These are phyloP conservation scores for Rauvolfia tetraphylla DNA, from an alignment of 257 asterid species.

Conservation along the genomic window DNA sequence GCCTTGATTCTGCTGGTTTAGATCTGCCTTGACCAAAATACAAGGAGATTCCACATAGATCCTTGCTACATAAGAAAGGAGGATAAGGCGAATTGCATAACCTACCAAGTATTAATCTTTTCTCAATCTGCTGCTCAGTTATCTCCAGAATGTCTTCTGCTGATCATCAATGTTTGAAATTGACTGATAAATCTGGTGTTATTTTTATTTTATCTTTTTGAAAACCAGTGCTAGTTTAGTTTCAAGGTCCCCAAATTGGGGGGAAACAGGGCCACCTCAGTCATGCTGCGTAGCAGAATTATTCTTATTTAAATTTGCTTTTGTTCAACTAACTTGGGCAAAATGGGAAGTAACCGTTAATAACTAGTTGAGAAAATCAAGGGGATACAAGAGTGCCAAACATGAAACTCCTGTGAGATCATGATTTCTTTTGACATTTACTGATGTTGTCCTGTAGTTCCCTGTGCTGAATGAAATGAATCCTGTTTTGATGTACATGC, in stretches of 20 bases:
- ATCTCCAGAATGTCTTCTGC: not conserved
- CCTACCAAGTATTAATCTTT: not conserved
- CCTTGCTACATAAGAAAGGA: no score
- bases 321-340: not conserved
- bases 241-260: not conserved
- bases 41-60: no score
- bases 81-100: not conserved
- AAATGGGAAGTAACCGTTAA: not conserved
- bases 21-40: not conserved
- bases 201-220: no score
- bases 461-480: no score
- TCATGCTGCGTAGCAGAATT: not conserved
- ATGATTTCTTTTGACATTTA: not conserved
- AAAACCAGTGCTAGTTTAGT: no score
- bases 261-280: not conserved
- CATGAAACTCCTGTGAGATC: not conserved
- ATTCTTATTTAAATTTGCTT: not conserved
- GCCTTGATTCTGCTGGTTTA: not conserved
- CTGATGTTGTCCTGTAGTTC: not conserved
- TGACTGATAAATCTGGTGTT: not conserved
- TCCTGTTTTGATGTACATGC: not conserved
- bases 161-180: not conserved
- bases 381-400: not conserved
- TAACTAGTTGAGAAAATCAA: not conserved
- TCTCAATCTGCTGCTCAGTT: not conserved